Evolutionary conservation across 2,329 filamentous ascomycete species (phyloP).

Genomic region (Aspergillus pseudoglaucus): DNA sequence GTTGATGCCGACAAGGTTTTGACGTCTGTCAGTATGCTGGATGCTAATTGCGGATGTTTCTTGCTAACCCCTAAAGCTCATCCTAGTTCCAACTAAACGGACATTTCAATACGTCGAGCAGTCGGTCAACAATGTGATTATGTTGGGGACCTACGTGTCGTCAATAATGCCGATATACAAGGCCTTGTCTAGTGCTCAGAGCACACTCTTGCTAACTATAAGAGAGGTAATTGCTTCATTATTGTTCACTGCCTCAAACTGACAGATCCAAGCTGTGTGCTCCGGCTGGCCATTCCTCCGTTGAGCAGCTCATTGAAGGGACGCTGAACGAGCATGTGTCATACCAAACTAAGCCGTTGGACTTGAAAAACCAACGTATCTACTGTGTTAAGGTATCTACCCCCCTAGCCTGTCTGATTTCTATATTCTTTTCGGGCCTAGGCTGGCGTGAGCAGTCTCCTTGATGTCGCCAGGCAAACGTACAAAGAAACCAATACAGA

Average conservation of each 20-base stretch:
- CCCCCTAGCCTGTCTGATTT: neutral
- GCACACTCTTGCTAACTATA: constrained; percentile 60
- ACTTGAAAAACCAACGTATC: constrained; percentile 80
- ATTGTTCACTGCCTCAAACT: neutral
- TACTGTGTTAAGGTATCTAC: constrained; percentile 70
- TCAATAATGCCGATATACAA: constrained; percentile 62
- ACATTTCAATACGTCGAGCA: constrained; percentile 68
- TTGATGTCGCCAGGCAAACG: constrained; percentile 81
- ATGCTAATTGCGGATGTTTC: neutral
- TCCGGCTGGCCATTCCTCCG: constrained; percentile 53
- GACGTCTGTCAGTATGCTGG: constrained; percentile 53
- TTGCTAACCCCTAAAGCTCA: constrained; percentile 50
- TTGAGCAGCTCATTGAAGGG: constrained; percentile 59
- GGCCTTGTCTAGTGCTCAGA: constrained; percentile 59
- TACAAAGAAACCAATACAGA: constrained; percentile 85
- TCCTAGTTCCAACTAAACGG: constrained; percentile 62
- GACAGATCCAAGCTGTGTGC: constrained; percentile 51
- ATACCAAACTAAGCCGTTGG: constrained; percentile 71
- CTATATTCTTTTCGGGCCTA: constrained; percentile 22
- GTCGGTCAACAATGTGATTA: constrained; percentile 77
- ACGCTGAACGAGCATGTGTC: constrained; percentile 75
- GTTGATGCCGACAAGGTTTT: constrained; percentile 74
- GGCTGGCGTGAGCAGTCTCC: constrained; percentile 73
- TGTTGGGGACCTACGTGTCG: constrained; percentile 74
- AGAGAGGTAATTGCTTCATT: constrained; percentile 43